phyloP scores from a whole-genome alignment of 1,284 basidiomycete species.

The Rhodotorula sp. region DNA sequence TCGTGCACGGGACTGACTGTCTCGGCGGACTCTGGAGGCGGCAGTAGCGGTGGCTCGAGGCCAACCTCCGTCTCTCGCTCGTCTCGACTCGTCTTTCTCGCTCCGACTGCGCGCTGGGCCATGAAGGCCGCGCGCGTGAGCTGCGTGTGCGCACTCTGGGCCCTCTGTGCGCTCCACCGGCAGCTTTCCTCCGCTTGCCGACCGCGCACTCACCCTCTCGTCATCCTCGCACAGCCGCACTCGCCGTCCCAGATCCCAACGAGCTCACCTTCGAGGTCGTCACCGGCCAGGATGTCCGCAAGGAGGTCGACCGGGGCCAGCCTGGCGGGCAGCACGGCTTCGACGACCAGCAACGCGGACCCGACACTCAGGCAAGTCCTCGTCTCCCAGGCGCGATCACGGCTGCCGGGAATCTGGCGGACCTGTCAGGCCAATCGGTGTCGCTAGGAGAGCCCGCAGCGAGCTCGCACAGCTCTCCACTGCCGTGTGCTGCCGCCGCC shows the following conservation, averaged over 20 bases:
- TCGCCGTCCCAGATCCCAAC: neutral
- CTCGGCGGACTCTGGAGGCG: neutral
- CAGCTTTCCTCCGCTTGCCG: neutral
- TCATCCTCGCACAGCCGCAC: neutral
- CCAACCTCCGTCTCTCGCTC: neutral
- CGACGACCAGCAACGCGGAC: neutral
- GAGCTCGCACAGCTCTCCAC: no score
- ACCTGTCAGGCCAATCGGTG: no score
- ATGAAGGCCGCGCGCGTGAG: neutral
- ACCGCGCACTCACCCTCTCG: neutral
- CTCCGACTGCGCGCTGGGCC: neutral
- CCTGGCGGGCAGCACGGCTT: no score
- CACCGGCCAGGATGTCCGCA: neutral
- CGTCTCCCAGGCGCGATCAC: no score
- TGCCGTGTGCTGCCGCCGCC: no score
- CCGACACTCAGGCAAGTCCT: no score
- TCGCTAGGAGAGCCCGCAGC: no score
- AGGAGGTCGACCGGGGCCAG: no score
- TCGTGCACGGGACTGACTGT: neutral
- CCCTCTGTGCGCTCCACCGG: neutral
- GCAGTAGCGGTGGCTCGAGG: neutral
- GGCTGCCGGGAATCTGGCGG: no score
- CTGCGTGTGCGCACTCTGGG: neutral
- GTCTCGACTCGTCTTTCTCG: neutral
- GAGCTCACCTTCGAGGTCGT: constrained; percentile 15